A percentile compares a stretch with the other conserved stretches of the same genome.
phyloP scores from a whole-genome alignment of 371 early-diverging fungal species.

The Circinella umbellata region DNA sequence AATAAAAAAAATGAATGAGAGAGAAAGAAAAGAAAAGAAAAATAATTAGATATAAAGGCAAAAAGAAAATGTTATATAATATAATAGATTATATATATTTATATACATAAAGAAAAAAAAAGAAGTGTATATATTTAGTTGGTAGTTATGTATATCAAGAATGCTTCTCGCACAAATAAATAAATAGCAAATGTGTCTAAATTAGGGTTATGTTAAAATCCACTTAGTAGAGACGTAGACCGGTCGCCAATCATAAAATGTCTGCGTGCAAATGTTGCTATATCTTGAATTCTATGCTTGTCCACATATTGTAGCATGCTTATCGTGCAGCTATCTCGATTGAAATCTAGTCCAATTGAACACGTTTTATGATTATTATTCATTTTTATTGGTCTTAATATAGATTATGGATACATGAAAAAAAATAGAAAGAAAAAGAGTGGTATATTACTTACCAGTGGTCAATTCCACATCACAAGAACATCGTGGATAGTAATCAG shows the following conservation, averaged over 20 bases:
- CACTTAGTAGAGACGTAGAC: neutral
- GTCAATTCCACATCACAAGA: conserved; percentile 34
- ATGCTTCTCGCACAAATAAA: neutral
- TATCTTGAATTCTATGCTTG: conserved; percentile 19
- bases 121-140: too few species aligned
- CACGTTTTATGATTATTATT: neutral
- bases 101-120: too few species aligned
- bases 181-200: conserved; percentile 3
- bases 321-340: conserved; percentile 35
- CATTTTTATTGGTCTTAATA: neutral
- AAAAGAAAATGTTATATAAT: too few species aligned
- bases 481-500: conserved; percentile 27
- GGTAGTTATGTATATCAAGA: neutral
- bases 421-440: too few species aligned
- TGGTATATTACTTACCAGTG: conserved; percentile 28
- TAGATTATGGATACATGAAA: too few species aligned
- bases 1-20: neutral
- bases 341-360: conserved; percentile 27
- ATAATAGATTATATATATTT: too few species aligned
- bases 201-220: neutral
- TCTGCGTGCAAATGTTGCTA: conserved; percentile 11
- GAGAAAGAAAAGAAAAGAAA: neutral
- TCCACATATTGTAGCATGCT: conserved; percentile 30
- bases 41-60: neutral
- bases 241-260: neutral